A percentile compares a stretch with the other conserved stretches of the same genome.
Evolutionary conservation across 2,329 filamentous ascomycete species (phyloP).

Genomic region (Corynespora cassiicola): DNA sequence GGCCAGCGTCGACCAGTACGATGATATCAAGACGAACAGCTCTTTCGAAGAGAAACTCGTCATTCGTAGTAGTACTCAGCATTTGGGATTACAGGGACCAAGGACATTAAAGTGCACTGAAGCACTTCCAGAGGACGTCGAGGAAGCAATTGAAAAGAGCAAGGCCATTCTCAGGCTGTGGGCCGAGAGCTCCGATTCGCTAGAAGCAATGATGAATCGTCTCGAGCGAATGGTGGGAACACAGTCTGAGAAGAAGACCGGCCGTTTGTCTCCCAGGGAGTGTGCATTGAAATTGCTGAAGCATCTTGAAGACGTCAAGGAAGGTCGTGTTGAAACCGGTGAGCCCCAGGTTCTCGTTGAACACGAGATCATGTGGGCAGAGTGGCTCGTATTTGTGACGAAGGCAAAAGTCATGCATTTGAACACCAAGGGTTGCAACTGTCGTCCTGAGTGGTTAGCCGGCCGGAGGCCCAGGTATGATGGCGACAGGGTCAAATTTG

Average conservation of each 20-base stretch:
- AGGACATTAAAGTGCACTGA: conserved; percentile 26
- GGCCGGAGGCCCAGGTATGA: conserved; percentile 14
- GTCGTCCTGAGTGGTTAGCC: conserved; percentile 33
- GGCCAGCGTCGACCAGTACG: neutral
- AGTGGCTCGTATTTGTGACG: conserved; percentile 33
- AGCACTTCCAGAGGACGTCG: conserved; percentile 27
- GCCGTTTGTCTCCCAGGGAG: conserved; percentile 5
- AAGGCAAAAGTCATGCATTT: conserved; percentile 36
- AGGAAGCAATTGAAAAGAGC: conserved; percentile 22
- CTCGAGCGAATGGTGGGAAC: conserved; percentile 30
- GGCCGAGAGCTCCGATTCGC: conserved; percentile 12
- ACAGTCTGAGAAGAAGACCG: conserved; percentile 7
- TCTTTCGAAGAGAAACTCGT: conserved; percentile 32
- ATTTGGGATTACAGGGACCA: conserved; percentile 22
- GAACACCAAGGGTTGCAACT: conserved; percentile 28
- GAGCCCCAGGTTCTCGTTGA: conserved; percentile 24
- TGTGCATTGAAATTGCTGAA: conserved; percentile 23
- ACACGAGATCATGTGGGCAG: conserved; percentile 38
- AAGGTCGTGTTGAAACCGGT: conserved; percentile 28
- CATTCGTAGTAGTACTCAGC: no score
- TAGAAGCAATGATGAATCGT: conserved; percentile 21
- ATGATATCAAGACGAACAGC: conserved; percentile 8
- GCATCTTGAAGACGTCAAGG: conserved; percentile 19
- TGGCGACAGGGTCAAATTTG: neutral
- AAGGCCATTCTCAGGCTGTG: conserved; percentile 25